Conservation (phyloP, 2,329 filamentous ascomycete species). For the Ophiosphaerella narmari region DNA sequence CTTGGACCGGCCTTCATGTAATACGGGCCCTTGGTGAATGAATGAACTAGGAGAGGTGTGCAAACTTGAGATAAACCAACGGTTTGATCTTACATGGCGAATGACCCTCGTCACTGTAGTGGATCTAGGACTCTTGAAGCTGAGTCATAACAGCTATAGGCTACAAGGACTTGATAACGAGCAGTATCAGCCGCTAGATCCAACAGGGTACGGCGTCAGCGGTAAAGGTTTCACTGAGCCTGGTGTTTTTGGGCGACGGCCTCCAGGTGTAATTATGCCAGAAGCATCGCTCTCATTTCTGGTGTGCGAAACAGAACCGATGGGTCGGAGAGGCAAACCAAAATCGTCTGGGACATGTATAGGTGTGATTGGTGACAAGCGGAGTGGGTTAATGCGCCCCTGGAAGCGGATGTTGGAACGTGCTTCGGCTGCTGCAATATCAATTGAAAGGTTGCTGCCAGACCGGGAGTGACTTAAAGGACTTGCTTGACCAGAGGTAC, state of each 20-base stretch:
- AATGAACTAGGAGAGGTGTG: too few relatives aligned
- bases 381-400: conserved; percentile 20
- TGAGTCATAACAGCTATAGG: too few relatives aligned
- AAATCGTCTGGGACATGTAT: conserved; percentile 12
- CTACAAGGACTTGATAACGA: too few relatives aligned
- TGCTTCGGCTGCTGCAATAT: conserved; percentile 5
- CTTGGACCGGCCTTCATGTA: too few relatives aligned
- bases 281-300: conserved; percentile 10
- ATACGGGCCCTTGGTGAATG: too few relatives aligned
- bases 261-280: background rate
- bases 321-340: conserved; percentile 7
- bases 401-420: conserved; percentile 7
- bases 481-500: conserved; percentile 3
- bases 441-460: conserved; percentile 10
- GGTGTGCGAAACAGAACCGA: conserved; percentile 6
- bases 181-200: too few relatives aligned
- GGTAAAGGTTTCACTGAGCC: conserved; percentile 35
- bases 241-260: conserved; percentile 8
- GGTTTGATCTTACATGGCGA: too few relatives aligned
- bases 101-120: too few relatives aligned
- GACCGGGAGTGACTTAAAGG: conserved; percentile 14
- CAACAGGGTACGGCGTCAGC: conserved; percentile 37
- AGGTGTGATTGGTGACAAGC: conserved; percentile 25
- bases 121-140: too few relatives aligned
- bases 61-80: too few relatives aligned